Base-by-base conservation (phyloP, 495 filamentous ascomycete species). In the Penicillium bovifimosum region DNA sequence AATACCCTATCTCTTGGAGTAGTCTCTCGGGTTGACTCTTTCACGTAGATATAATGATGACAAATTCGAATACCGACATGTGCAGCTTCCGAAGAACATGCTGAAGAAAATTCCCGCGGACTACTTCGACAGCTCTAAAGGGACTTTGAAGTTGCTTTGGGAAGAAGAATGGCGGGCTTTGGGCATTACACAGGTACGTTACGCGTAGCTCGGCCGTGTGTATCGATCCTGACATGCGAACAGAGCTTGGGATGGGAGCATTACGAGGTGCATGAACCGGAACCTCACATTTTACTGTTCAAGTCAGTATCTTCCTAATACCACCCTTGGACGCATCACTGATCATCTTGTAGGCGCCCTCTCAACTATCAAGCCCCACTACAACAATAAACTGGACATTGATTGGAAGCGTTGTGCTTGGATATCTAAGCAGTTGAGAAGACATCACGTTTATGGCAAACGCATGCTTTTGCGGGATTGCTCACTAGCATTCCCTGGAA, bases 241-340 rank as follows among this genome's bases (percentile, higher is more conserved):
- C 54, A 97, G 90, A 97, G 95, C 69, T 75, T 97, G 56, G 93
- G 93, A 24, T 98, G 93, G 93, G 91, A 96, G 64, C 93, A 98
- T 71, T 98, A 98, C 59, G 93, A 98, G 70, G 93, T 97, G 47
- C 93, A 98, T 66, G 95, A 96, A 69, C 93, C 93, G 32, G 93
- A 98, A 74, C 93, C 93, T 43, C 93, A 98, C 60, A 97, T 98
- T 54, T 81, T 98, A 28, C 80, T 98, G 11, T 98, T 98, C 80
- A 98, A 98, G 93, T 97, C 70, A 70, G 87, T 71, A 34, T 47
- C 24, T 41, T 18, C 24, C 3, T 35, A 39, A 11, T 17, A 3
- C 52, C 45, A 24, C 13, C 9, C 20, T 41, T 28, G 7, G 26
- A 18, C 24, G 28, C 32, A 9, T 47, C 27, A 20, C 53, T 69